Conservation (phyloP, 495 filamentous ascomycete genomes). For the Penicillium bialowiezense region DNA sequence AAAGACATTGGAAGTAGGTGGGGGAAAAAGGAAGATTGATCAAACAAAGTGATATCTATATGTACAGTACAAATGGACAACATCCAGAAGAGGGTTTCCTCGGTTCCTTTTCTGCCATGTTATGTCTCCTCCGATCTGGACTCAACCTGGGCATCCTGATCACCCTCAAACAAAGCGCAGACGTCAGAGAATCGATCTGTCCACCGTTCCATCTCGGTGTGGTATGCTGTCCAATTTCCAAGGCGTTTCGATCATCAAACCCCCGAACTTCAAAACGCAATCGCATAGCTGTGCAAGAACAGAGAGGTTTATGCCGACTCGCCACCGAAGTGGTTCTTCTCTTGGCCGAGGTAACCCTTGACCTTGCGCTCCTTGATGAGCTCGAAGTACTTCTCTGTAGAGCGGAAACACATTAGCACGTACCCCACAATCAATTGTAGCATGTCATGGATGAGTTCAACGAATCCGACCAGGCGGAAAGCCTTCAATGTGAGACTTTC, state of each 20-base stretch:
- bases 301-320: constrained; percentile 10
- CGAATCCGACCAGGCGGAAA: neutral
- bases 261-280: neutral
- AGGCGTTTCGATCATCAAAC: neutral
- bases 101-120: constrained; percentile 7
- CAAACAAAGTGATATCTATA: constrained; percentile 19
- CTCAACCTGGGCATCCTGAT: neutral
- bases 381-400: constrained; percentile 86
- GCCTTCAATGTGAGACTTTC: neutral
- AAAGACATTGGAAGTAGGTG: too few species aligned
- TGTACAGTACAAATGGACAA: constrained; percentile 15
- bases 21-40: constrained; percentile 10
- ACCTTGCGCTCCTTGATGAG: constrained; percentile 80
- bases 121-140: neutral
- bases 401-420: neutral
- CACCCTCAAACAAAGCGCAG: neutral
- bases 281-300: constrained; percentile 1
- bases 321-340: constrained; percentile 73
- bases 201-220: neutral
- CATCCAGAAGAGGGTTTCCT: constrained; percentile 1
- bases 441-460: neutral
- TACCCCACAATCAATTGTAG: neutral
- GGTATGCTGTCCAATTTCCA: neutral
- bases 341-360: constrained; percentile 85
- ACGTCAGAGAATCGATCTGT: neutral